Base-by-base conservation (phyloP, 2,329 filamentous ascomycete species). In the Clonostachys sp. region DNA sequence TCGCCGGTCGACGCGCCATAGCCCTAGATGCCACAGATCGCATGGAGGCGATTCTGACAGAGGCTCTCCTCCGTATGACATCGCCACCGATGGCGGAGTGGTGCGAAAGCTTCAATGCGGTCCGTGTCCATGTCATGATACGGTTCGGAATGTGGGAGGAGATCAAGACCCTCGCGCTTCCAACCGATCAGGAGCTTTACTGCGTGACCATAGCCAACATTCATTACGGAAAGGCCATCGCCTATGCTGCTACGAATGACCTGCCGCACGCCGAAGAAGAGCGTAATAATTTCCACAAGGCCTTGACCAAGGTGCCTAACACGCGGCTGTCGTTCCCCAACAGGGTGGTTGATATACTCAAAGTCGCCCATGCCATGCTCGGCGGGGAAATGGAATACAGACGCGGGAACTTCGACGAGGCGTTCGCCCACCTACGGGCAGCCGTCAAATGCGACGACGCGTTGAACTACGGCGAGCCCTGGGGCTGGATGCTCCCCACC, bases 401-500 rank as follows among this genome's bases (percentile, higher is more conserved):
- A 2, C 72, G 70, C 6, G 73, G 74, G 1, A 74, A 83, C 46
- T 73, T 75, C 47, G 72, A 78, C 0, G 41, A 58, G 0, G 83
- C 83, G 0, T 87, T 86, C 56, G 53, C 61, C 9, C 68, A 75
- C 45, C 66, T 89, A 6, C 71, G 74, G 3, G 65, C 62, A 7
- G 74, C 83, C 0, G 77, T 85, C 14, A 57, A 63, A 1, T 68
- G 78, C 9, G 81, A 86, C 48, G 82, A 85, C 53, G 63, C 60
- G 0, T 69, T 89, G 17, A 77, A 77, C 0, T 89, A 85, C 51
- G 78, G 82, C 35, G 85, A 89, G 60, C 85, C 85, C 0, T 87
- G 84, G 84, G 81, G 79, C 0, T 88, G 84, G 84, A 87, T 88
- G 83, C 81, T 84, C 55, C 84, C 84, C 1, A 76, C 80, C 0